Conservation (phyloP, 2,329 filamentous ascomycete species). For the Pezicula radicicola region DNA sequence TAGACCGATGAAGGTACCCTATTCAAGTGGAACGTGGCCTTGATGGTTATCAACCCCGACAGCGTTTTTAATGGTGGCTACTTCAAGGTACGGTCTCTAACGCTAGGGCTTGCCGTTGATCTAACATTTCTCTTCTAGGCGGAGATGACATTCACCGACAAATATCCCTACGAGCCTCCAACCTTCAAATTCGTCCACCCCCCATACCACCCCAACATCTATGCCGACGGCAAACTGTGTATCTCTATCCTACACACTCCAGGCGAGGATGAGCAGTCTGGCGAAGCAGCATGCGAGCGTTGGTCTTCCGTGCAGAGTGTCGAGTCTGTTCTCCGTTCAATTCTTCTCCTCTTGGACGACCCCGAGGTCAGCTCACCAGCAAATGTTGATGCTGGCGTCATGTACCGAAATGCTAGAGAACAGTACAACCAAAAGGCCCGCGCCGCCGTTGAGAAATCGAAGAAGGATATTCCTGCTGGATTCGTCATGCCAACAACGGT, state of each 20-base stretch:
- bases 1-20: conserved; percentile 72
- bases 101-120: not conserved
- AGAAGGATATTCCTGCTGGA: conserved; percentile 73
- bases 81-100: conserved; percentile 56
- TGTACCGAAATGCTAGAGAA: conserved; percentile 71
- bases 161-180: conserved; percentile 88
- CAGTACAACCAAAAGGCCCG: conserved; percentile 69
- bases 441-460: conserved; percentile 69
- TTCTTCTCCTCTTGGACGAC: conserved; percentile 88
- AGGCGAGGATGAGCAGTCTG: conserved; percentile 89
- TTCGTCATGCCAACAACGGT: conserved; percentile 80
- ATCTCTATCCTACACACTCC: conserved; percentile 95
- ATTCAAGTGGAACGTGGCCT: conserved; percentile 80
- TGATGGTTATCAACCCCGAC: conserved; percentile 91
- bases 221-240: conserved; percentile 84
- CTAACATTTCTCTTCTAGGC: conserved; percentile 44
- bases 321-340: conserved; percentile 90
- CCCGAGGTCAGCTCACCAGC: conserved; percentile 91
- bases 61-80: conserved; percentile 92
- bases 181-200: conserved; percentile 80
- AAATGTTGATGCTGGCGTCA: conserved; percentile 88
- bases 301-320: conserved; percentile 95
- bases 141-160: conserved; percentile 80
- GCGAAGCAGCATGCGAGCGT: conserved; percentile 83
- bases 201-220: conserved; percentile 92